Conservation (phyloP, 2,329 filamentous ascomycete genomes). For the Aspergillus melleus region DNA sequence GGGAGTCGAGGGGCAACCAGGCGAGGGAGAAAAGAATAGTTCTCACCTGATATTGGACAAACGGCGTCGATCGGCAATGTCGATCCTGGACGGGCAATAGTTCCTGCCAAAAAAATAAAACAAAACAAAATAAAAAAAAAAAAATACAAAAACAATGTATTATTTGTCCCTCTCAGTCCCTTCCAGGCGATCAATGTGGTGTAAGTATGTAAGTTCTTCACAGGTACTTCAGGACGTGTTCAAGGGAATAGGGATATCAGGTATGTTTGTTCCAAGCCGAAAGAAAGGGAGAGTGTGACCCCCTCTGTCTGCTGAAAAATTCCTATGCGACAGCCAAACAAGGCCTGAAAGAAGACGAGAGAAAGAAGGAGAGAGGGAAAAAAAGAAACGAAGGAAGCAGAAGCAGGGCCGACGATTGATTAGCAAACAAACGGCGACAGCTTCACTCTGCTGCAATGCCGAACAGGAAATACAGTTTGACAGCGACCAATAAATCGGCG, state of each 20-base stretch:
- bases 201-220: background rate
- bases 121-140: too few species aligned
- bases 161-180: background rate
- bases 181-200: background rate
- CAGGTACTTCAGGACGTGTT: background rate
- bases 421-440: slow-evolving; percentile 13
- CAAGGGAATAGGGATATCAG: background rate
- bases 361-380: background rate
- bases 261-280: background rate
- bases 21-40: slow-evolving; percentile 18
- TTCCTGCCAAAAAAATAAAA: background rate
- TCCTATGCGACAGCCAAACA: background rate
- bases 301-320: background rate
- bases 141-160: background rate
- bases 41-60: slow-evolving; percentile 19
- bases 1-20: slow-evolving; percentile 16
- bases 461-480: slow-evolving; percentile 4
- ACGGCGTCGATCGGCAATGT: slow-evolving; percentile 15
- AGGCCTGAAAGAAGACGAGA: too few species aligned
- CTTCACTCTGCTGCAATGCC: slow-evolving; percentile 5
- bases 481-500: slow-evolving; percentile 3
- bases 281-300: background rate
- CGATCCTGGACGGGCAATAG: slow-evolving; percentile 15
- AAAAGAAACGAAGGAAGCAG: background rate
- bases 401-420: background rate